Base-by-base conservation (phyloP, 106 monocot species). In the Chionographis japonica region DNA sequence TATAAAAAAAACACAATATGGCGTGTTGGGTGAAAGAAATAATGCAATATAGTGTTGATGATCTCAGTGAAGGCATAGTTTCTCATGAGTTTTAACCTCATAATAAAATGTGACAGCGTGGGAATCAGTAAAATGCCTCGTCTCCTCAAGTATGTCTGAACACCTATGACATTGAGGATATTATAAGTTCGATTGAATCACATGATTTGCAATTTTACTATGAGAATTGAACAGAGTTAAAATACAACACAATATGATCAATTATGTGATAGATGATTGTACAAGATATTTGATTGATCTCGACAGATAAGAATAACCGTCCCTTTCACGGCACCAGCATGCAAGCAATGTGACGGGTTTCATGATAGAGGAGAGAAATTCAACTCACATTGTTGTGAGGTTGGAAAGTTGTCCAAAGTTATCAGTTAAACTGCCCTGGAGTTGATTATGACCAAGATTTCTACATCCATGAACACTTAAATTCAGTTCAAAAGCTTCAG, bases 381-480 rank as follows among this genome's bases (percentile, higher is more conserved):
- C 40, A 37, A 79, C 89, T 86, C 56, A 90, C 89, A 86, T 16
- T 80, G 68, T 75, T 40, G 89, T 66, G 19, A 90, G 73, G 58
- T 76, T 90, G 37, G 82, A 43, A 51, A 90, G 82, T 18, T 61
- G 66, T 2, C 63, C 50, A 65, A 90, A 90, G 19, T 62, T 61
- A 70, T 83, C 89, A 37, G 61, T 83, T 74, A 90, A 62, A 72
- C 62, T 80, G 20, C 83, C 83, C 56, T 80, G 79, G 43, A 90
- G 74, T 68, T 83, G 79, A 65, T 90, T 90, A 63, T 78, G 89
- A 54, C 40, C 74, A 54, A 90, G 79, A 72, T 83, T 80, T 69
- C 85, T 90, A 58, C 71, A 77, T 58, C 13, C 11, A 74, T 12
- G 3, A 67, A 12, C 10, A 62, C 38, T 57, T 42, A 5, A 18